These are phyloP conservation scores for Parachaetomium inaequale DNA, from an alignment of 495 filamentous ascomycete genomes.

Conservation along the genomic window DNA sequence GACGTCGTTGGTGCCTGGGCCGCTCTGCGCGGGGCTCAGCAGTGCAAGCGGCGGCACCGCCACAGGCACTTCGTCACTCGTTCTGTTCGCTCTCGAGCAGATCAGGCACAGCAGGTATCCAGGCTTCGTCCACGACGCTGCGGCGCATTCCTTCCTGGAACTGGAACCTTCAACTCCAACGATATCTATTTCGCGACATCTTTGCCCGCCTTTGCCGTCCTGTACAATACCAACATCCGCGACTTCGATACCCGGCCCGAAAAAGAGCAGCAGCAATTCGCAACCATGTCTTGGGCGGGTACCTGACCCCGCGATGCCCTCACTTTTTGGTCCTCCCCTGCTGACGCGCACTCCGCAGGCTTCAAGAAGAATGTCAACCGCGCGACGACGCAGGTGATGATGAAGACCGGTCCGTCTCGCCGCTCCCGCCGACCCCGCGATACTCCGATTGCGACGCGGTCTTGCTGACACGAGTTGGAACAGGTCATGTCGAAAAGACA, in stretches of 20 bases:
- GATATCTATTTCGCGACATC: background rate
- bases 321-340: background rate
- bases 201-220: background rate
- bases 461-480: constrained; percentile 5
- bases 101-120: constrained; percentile 14
- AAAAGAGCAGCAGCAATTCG: constrained; percentile 19
- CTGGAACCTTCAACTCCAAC: background rate
- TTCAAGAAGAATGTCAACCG: constrained; percentile 99
- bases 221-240: background rate
- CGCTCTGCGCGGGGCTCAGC: constrained; percentile 12
- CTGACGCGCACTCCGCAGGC: constrained; percentile 49
- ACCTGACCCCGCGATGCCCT: constrained; percentile 29
- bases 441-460: no score
- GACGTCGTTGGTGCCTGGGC: constrained; percentile 21
- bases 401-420: constrained; percentile 77
- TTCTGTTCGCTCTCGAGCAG: background rate
- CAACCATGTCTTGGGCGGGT: constrained; percentile 62
- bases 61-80: constrained; percentile 30
- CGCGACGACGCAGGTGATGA: constrained; percentile 99
- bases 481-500: constrained; percentile 94
- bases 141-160: constrained; percentile 3
- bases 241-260: background rate
- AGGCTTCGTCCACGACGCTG: background rate
- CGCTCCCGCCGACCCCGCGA: background rate
- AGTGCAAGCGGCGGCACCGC: constrained; percentile 20